Evolutionary conservation across 2,329 filamentous ascomycete genomes (phyloP).

Genomic region (Phaeosphaeria sp.): DNA sequence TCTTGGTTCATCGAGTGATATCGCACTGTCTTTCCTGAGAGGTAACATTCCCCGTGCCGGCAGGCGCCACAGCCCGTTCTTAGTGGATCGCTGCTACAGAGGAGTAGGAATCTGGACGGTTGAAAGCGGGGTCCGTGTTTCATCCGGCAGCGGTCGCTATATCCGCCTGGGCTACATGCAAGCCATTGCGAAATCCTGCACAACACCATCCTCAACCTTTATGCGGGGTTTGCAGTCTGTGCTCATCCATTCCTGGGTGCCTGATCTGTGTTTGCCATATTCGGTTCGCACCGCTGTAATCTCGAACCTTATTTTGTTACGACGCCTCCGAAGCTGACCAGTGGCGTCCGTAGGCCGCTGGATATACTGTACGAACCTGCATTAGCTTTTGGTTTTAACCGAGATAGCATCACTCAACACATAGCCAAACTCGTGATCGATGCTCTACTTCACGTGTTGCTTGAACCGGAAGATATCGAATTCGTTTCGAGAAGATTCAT

Average conservation of each 20-base stretch:
- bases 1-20: not conserved
- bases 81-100: not conserved
- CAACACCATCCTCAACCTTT: not conserved
- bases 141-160: not conserved
- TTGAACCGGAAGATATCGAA: not conserved
- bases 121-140: not conserved
- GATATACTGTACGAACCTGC: conserved; percentile 1
- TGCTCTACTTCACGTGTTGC: not conserved
- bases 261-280: not conserved
- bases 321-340: not conserved
- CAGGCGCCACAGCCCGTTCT: not conserved
- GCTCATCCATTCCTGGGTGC: not conserved
- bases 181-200: not conserved
- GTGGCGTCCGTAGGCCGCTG: not conserved
- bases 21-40: not conserved
- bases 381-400: not conserved
- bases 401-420: not conserved
- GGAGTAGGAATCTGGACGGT: not conserved
- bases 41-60: not conserved
- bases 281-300: not conserved
- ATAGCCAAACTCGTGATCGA: not conserved
- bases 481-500: not conserved
- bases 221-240: not conserved
- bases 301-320: not conserved
- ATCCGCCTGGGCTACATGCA: not conserved